Conservation (phyloP, 2,329 filamentous ascomycete species). For the Eutypa lata region DNA sequence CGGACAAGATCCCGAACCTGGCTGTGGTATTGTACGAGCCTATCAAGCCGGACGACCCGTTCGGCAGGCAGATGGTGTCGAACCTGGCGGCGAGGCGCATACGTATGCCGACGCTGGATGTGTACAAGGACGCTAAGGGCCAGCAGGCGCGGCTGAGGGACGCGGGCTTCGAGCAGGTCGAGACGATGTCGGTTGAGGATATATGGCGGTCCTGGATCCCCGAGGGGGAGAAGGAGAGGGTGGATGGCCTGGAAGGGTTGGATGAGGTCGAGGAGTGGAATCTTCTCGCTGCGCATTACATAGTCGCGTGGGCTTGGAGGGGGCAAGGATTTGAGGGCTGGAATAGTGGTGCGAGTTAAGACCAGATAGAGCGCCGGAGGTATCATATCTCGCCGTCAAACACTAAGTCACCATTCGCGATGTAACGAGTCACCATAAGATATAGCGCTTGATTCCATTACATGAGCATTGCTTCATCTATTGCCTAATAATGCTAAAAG, state of each 20-base stretch:
- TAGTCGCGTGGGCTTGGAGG: slow-evolving; percentile 84
- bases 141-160: slow-evolving; percentile 65
- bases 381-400: neutral
- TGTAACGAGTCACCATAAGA: neutral
- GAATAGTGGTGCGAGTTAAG: slow-evolving; percentile 4
- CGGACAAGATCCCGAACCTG: slow-evolving; percentile 44
- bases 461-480: no score
- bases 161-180: slow-evolving; percentile 69
- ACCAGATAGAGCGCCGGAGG: neutral
- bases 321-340: slow-evolving; percentile 39
- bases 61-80: slow-evolving; percentile 87
- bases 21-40: slow-evolving; percentile 83
- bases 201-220: slow-evolving; percentile 77
- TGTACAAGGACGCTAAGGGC: slow-evolving; percentile 64
- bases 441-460: no score
- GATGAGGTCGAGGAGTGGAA: slow-evolving; percentile 96
- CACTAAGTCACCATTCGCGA: no score
- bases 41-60: slow-evolving; percentile 76
- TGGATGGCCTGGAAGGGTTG: slow-evolving; percentile 78
- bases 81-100: slow-evolving; percentile 84
- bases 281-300: slow-evolving; percentile 82
- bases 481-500: no score
- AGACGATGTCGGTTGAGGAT: slow-evolving; percentile 38
- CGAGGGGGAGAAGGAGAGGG: slow-evolving; percentile 69
- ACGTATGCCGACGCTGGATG: slow-evolving; percentile 75